Evolutionary conservation across 306 rosid species (phyloP), one percentile per base, ranked within the genome.

Genomic region (Carpinus fangiana): DNA sequence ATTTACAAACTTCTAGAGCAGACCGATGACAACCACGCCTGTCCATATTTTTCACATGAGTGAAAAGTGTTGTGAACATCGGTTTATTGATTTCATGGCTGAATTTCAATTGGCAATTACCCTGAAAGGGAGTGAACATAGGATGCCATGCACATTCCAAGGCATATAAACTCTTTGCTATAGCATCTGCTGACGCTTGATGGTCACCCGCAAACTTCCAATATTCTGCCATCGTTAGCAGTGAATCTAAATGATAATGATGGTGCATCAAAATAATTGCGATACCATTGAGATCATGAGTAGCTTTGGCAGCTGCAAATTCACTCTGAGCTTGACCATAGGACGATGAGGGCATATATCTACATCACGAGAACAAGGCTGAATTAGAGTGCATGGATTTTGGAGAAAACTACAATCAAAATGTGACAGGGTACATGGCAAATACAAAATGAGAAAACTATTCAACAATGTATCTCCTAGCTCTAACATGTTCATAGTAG

Each of bases 11-110:
- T 83, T 95, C 98, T 76, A 95, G 87, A 84, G 98, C 98, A 71
- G 98, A 93, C 75, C 99, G 89, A 89, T 95, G 98, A 81, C 97
- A 95, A 61, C 99, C 99, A 57, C 99, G 97, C 76, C 96, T 84
- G 73, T 95, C 90, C 90, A 95, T 84, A 77, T 90, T 93, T 82
- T 90, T 95, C 92, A 95, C 86, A 88, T 93, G 99, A 77, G 88
- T 87, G 76, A 95, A 95, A 79, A 93, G 97, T 52, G 92, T 84
- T 16, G 73, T 73, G 80, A 91, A 93, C 50, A 89, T 72, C 17
- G 97, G 97, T 65, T 90, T 95, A 88, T 93, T 95, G 28, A 83
- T 78, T 67, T 91, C 97, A 68, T 93, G 93, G 65, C 80, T 79
- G 87, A 88, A 91, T 86, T 88, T 91, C 84, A 95, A 78, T 80